Conservation (phyloP, 768 basidiomycete genomes). For the Brasilioporus rufonigricans region DNA sequence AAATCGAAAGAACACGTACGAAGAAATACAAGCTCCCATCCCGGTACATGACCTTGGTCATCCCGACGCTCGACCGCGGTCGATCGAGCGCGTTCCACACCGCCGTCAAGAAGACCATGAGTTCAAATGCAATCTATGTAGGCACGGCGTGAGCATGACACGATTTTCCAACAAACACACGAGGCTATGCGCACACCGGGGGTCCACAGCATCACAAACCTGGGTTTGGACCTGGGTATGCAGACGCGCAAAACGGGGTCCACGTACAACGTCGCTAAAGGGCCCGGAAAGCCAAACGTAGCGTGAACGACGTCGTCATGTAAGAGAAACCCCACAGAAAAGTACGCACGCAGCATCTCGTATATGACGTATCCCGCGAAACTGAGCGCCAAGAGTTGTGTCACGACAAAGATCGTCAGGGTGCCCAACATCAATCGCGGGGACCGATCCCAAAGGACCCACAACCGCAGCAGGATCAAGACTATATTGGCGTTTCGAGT, state of each 20-base stretch:
- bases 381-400: constrained; percentile 26
- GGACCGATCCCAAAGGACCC: constrained; percentile 35
- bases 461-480: constrained; percentile 38
- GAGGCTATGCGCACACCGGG: constrained; percentile 22
- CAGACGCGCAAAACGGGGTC: constrained; percentile 19
- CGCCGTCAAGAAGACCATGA: constrained; percentile 29
- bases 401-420: constrained; percentile 29
- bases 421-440: constrained; percentile 30
- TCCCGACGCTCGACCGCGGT: constrained; percentile 17
- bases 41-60: constrained; percentile 28
- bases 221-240: constrained; percentile 16
- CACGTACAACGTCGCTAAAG: constrained; percentile 17
- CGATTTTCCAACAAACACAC: background rate
- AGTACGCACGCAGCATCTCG: constrained; percentile 27
- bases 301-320: background rate
- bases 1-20: constrained; percentile 13
- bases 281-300: too few relatives aligned
- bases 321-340: background rate
- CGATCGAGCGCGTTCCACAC: constrained; percentile 31
- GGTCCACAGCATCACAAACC: constrained; percentile 25
- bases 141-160: background rate
- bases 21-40: constrained; percentile 30
- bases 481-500: constrained; percentile 22
- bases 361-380: constrained; percentile 26
- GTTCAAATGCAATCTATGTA: constrained; percentile 31